Evolutionary conservation across 176 grass and related monocot genomes (phyloP).

Genomic region (Carex littledalei): DNA sequence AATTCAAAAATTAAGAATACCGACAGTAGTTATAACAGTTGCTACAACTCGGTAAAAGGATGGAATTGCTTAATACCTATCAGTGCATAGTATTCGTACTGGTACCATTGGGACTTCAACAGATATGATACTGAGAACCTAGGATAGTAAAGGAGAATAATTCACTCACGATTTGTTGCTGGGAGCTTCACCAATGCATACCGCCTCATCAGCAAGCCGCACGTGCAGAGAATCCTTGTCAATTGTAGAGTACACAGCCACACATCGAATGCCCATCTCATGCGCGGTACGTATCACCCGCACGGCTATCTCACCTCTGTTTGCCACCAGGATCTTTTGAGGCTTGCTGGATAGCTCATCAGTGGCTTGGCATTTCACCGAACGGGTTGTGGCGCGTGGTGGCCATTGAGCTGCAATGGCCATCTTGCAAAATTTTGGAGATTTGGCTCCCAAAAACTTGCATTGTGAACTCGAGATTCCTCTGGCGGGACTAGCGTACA

Average conservation of each 20-base stretch:
- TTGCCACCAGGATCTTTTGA: conserved; percentile 47
- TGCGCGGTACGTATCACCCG: conserved; percentile 53
- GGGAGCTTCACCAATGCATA: conserved; percentile 51
- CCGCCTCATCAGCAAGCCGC: conserved; percentile 39
- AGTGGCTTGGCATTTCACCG: conserved; percentile 23
- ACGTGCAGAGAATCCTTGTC: conserved; percentile 47
- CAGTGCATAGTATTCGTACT: background rate
- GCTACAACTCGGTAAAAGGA: background rate
- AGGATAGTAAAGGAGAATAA: background rate
- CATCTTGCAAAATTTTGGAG: conserved; percentile 26
- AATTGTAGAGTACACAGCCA: conserved; percentile 48
- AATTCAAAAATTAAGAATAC: background rate
- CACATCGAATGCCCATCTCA: conserved; percentile 48
- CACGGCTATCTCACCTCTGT: conserved; percentile 49
- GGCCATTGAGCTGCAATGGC: conserved; percentile 4
- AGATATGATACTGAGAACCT: background rate
- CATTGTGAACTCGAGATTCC: conserved; percentile 42
- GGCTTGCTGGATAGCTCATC: conserved; percentile 2
- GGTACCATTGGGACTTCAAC: background rate
- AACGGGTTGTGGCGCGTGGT: conserved; percentile 2
- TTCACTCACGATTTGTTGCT: conserved; percentile 48
- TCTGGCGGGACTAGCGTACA: conserved; percentile 21
- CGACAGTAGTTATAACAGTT: background rate
- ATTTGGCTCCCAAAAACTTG: conserved; percentile 24
- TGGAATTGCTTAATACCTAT: background rate